Base-by-base conservation (phyloP, 352 stramenopile genomes). In the Globisporangium canariense region DNA sequence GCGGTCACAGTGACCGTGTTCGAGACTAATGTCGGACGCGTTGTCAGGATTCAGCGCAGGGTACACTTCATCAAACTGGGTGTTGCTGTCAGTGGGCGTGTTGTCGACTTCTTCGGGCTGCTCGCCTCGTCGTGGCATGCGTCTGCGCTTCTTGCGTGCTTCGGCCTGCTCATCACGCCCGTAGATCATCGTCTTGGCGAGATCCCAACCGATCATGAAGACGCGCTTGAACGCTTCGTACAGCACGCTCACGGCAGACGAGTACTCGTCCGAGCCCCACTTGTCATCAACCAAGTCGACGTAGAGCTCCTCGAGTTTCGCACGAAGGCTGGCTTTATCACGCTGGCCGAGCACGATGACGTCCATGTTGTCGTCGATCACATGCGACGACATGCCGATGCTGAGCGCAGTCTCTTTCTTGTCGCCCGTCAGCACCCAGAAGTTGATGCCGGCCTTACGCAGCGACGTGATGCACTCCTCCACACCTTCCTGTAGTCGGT, bases 391-490 rank as follows among this genome's bases (percentile, higher is more conserved):
- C 84, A 95, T 94, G 32, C 88, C 88, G 28, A 96, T 94, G 57
- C 85, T 94, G 13, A 94, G 67, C 9, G 88, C 88, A 2, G 88
- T 96, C 69, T 96, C 88, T 66, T 94, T 94, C 60, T 96, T 96
- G 73, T 96, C 88, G 28, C 88, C 96, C 0, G 96, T 99, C 30
- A 99, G 79, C 32, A 99, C 91, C 96, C 96, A 98, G 49, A 98
- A 91, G 62, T 98, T 98, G 66, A 99, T 98, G 3, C 94, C 94
- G 8, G 96, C 95, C 53, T 97, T 93, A 9, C 84, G 75, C 36
- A 99, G 73, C n/a, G 94, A 81, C 47, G 74, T 85, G 70, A 99
- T 98, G 14, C 86, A 96, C 53, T 98, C 87, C 25, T 96, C 86
- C 2, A 98, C 96, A 10, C 91, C 89, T 34, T 98, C 90, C 59